These are phyloP conservation scores for Cordyceps fumosorosea DNA, from an alignment of 2,329 filamentous ascomycete genomes.

Conservation along the genomic window DNA sequence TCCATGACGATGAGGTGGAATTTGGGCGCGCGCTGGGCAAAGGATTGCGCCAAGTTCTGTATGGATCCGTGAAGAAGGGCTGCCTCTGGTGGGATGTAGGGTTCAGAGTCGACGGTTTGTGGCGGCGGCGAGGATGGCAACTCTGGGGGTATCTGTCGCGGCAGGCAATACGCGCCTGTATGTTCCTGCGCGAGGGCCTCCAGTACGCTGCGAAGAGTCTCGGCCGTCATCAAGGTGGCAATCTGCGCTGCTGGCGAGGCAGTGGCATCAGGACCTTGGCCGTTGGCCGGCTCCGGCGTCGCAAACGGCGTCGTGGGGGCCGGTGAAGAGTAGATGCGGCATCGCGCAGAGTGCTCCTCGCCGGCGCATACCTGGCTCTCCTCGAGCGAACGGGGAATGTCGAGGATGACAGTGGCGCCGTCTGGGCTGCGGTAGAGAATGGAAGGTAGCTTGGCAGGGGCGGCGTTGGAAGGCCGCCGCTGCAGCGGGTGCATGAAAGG, in stretches of 20 bases:
- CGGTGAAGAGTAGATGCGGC: slow-evolving; percentile 38
- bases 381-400: slow-evolving; percentile 65
- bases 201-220: slow-evolving; percentile 39
- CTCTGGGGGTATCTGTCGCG: slow-evolving; percentile 27
- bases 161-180: slow-evolving; percentile 40
- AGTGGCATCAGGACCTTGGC: slow-evolving; percentile 12
- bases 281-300: slow-evolving; percentile 39
- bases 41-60: slow-evolving; percentile 31
- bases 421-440: slow-evolving; percentile 28
- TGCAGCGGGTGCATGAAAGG: neutral
- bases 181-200: slow-evolving; percentile 21
- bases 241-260: slow-evolving; percentile 41
- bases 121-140: slow-evolving; percentile 4
- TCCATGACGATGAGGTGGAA: slow-evolving; percentile 69
- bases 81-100: slow-evolving; percentile 35
- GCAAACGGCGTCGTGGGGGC: slow-evolving; percentile 40
- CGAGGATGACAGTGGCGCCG: slow-evolving; percentile 51
- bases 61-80: slow-evolving; percentile 44
- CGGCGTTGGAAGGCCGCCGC: neutral
- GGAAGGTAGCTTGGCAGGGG: slow-evolving; percentile 16
- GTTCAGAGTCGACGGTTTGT: slow-evolving; percentile 2
- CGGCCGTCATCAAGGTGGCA: slow-evolving; percentile 47
- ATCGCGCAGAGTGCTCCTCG: slow-evolving; percentile 21
- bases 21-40: slow-evolving; percentile 36
- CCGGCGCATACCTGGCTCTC: slow-evolving; percentile 50